Evolutionary conservation across 2,329 filamentous ascomycete species (phyloP), one percentile per base, ranked within the genome.

Genomic region (Fusarium sp.): DNA sequence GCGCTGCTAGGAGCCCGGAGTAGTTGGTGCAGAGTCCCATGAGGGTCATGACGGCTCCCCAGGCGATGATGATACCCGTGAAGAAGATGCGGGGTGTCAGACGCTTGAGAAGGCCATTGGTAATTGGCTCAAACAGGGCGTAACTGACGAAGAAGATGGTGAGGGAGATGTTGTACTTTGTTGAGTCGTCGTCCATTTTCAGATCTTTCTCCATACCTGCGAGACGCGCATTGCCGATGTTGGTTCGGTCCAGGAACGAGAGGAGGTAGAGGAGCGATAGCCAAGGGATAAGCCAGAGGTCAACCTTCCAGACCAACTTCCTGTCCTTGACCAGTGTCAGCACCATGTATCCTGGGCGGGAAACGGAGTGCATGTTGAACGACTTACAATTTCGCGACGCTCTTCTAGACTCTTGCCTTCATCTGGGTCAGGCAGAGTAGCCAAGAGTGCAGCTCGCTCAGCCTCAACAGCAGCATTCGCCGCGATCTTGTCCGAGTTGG

Each of bases 101-200:
- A 3, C 85, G 84, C 78, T 92, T 92, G 45, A 93, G 85, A 15
- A 93, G 78, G 37, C 90, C 80, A 73, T 93, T 92, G 23, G 90
- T 91, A 56, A 90, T 73, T 1, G 86, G 86, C 76, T 92, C 90
- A 64, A 90, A 90, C 15, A 91, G 80, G 1, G 89, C 83, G 73
- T 93, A 93, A 10, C 89, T 90, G 59, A 93, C 84, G 81, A 93
- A 93, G 82, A 93, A 93, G 71, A 93, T 85, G n/a, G 79, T 80
- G 11, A 89, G 82, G 7, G 73, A 18, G 17, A 88, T 78, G 76
- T 92, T 92, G 78, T 91, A 93, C 75, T 91, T 83, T 52, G 42
- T 58, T 5, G 9, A 37, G 2, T 30, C 17, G 9, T 38, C 37
- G 12, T 2, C 4, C 70, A 78, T 76, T 6, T 17, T 68, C 7